These are phyloP conservation scores for Vitis hybrid DNA, from an alignment of 177 flowering plant species.

Conservation along the genomic window DNA sequence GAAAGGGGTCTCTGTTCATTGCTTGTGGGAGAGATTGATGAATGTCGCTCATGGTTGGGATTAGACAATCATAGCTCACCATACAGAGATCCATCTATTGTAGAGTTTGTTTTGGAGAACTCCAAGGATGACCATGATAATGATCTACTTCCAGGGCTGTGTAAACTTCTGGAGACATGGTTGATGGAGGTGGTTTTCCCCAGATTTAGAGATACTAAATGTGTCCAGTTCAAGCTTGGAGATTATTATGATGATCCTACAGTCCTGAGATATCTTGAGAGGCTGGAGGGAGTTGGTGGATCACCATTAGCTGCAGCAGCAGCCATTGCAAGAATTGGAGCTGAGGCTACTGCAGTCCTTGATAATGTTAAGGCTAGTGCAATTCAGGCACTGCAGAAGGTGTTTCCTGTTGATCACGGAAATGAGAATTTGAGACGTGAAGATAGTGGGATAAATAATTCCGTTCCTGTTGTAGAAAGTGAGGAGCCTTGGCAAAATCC, in stretches of 20 bases:
- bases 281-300: slow-evolving; percentile 72
- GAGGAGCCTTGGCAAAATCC: slow-evolving; percentile 23
- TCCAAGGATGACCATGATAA: slow-evolving; percentile 68
- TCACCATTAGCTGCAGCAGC: slow-evolving; percentile 98
- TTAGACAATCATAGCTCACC: slow-evolving; percentile 71
- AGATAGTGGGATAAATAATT: slow-evolving; percentile 24
- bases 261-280: slow-evolving; percentile 80
- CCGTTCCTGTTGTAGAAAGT: slow-evolving; percentile 25
- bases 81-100: slow-evolving; percentile 72
- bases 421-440: slow-evolving; percentile 38
- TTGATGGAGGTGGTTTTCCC: slow-evolving; percentile 88
- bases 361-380: slow-evolving; percentile 82
- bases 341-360: slow-evolving; percentile 85
- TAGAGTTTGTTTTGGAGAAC: slow-evolving; percentile 71
- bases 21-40: slow-evolving; percentile 87
- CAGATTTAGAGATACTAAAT: slow-evolving; percentile 85
- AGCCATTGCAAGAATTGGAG: slow-evolving; percentile 91
- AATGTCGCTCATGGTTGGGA: slow-evolving; percentile 91
- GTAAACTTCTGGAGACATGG: slow-evolving; percentile 93
- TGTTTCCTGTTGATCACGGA: slow-evolving; percentile 56
- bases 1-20: slow-evolving; percentile 97
- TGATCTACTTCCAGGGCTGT: slow-evolving; percentile 86
- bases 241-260: slow-evolving; percentile 95
- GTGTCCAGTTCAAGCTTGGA: slow-evolving; percentile 70
- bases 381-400: slow-evolving; percentile 78